Conservation (phyloP, 805 yeast genomes). For the Lachancea quebecensis region DNA sequence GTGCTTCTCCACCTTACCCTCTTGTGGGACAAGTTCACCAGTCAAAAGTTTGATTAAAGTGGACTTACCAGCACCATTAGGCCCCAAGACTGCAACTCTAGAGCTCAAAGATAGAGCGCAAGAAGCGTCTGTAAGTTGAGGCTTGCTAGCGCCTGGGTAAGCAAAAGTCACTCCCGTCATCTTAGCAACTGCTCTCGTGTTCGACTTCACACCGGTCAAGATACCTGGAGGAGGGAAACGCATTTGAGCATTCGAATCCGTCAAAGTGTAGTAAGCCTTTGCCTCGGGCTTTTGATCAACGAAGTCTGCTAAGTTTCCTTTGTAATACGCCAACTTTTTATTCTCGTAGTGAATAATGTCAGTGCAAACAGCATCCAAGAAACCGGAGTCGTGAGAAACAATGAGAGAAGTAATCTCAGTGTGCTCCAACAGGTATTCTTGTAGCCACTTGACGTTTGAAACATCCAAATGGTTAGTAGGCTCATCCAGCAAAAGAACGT, state of each 20-base stretch:
- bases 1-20: constrained; percentile 92
- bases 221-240: constrained; percentile 98
- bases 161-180: constrained; percentile 78
- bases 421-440: constrained; percentile 76
- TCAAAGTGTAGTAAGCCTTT: constrained; percentile 86
- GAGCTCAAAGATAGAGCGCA: constrained; percentile 93
- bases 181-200: constrained; percentile 87
- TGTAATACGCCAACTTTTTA: constrained; percentile 89
- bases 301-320: constrained; percentile 90
- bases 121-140: constrained; percentile 71
- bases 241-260: constrained; percentile 91
- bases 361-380: constrained; percentile 91
- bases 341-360: constrained; percentile 95
- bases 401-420: constrained; percentile 87
- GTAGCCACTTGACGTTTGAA: constrained; percentile 85
- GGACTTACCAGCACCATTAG: constrained; percentile 98
- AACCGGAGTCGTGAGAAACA: constrained; percentile 97
- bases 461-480: constrained; percentile 99
- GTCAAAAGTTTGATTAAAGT: constrained; percentile 90
- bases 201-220: constrained; percentile 92
- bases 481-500: constrained; percentile 88
- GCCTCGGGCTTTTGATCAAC: constrained; percentile 94
- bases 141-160: constrained; percentile 85
- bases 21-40: constrained; percentile 80
- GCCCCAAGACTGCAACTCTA: constrained; percentile 93